Conservation (phyloP, 352 stramenopile species). For the Globisporangium spiculum region DNA sequence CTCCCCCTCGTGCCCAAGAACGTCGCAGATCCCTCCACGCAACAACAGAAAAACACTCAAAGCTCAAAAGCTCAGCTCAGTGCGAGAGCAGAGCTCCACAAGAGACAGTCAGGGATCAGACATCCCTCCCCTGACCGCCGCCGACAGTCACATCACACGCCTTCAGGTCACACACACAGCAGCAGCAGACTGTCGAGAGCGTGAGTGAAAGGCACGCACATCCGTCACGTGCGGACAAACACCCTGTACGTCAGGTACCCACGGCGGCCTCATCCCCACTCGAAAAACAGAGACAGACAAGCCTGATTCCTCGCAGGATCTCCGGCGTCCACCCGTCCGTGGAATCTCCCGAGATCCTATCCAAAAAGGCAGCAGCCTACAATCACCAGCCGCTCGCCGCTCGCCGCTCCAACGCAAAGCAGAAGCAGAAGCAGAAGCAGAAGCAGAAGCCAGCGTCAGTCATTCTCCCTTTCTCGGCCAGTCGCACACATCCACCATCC, state of each 20-base stretch:
- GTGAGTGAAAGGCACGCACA: background rate
- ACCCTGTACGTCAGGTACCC: background rate
- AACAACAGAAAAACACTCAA: background rate
- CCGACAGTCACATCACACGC: background rate
- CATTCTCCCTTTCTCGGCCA: slow-evolving; percentile 4
- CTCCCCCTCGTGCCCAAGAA: background rate
- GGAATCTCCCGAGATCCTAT: background rate
- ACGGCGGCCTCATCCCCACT: background rate
- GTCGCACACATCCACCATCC: background rate
- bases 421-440: background rate
- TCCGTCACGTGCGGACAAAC: background rate
- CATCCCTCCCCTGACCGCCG: background rate
- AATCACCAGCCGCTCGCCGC: background rate
- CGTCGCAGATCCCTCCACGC: background rate
- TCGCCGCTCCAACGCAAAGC: background rate
- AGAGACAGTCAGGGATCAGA: background rate
- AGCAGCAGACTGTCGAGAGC: background rate
- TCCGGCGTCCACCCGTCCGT: background rate
- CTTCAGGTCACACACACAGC: background rate
- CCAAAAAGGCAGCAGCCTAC: background rate
- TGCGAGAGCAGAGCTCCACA: background rate
- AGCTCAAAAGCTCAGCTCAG: background rate
- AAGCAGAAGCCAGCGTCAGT: background rate
- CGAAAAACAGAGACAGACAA: slow-evolving; percentile 1
- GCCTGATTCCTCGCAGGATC: background rate